These are phyloP conservation scores for Amborella trichopoda DNA, from an alignment of 164 flowering plant species.

Conservation along the genomic window DNA sequence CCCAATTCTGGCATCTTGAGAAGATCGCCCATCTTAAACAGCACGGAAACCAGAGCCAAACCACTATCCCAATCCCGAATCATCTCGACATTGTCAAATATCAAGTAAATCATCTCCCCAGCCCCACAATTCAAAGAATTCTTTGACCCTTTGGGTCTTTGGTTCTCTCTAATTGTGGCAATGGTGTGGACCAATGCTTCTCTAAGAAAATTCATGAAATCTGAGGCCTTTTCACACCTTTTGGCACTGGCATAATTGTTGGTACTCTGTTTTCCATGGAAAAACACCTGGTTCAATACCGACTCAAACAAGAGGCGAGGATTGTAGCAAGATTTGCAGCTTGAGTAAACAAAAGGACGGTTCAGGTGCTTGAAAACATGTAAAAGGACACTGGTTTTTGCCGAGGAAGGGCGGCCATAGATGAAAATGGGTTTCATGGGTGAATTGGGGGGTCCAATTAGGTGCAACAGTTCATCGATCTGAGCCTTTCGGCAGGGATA, in stretches of 20 bases:
- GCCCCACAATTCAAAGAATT: slow-evolving; percentile 14
- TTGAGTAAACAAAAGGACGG: slow-evolving; percentile 80
- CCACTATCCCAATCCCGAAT: slow-evolving; percentile 79
- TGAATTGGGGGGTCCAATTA: slow-evolving; percentile 61
- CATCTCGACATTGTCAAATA: slow-evolving; percentile 73
- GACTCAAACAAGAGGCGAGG: slow-evolving; percentile 76
- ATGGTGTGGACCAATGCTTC: slow-evolving; percentile 46
- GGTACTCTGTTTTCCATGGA: slow-evolving; percentile 37
- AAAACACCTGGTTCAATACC: slow-evolving; percentile 55
- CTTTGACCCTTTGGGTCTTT: slow-evolving; percentile 20
- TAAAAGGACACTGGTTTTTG: slow-evolving; percentile 68
- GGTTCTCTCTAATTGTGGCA: slow-evolving; percentile 24
- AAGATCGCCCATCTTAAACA: slow-evolving; percentile 49
- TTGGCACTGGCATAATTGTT: slow-evolving; percentile 66
- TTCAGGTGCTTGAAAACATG: slow-evolving; percentile 55
- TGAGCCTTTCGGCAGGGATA: slow-evolving; percentile 64
- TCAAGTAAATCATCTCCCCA: slow-evolving; percentile 73
- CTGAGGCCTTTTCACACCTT: slow-evolving; percentile 75
- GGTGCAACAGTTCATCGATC: slow-evolving; percentile 43
- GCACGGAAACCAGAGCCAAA: slow-evolving; percentile 38
- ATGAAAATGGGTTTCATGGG: slow-evolving; percentile 66
- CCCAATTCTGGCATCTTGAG: slow-evolving; percentile 82
- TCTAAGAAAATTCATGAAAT: slow-evolving; percentile 59
- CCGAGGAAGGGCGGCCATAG: slow-evolving; percentile 71
- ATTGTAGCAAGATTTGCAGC: slow-evolving; percentile 67